Evolutionary conservation across 1,139 yeast species (phyloP), one percentile per base, ranked within the genome.

Genomic region (Saccharomyces hybrid): DNA sequence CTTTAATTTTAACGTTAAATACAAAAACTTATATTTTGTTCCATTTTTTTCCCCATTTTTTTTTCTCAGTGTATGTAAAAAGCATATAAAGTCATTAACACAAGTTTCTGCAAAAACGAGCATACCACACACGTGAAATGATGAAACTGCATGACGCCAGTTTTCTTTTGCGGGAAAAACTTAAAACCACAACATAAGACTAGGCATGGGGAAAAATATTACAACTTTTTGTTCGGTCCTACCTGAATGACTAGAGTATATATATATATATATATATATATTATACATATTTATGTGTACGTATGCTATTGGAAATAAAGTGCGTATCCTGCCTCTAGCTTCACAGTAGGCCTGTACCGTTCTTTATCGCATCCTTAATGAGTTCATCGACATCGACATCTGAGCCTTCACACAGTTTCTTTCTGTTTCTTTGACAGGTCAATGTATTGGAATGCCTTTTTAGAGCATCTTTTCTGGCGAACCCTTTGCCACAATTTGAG

Each of bases 391-490:
- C 60, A 26, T 66, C 65, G 14, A 53, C 57, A 26, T 66, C 69
- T 4, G 67, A 65, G 32, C 61, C 63, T 50, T 65, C 64, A 24
- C 62, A 57, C 51, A 78, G 61, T 56, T 77, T 73, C 69, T 83
- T 75, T 71, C 87, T 61, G 76, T 86, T 86, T 55, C 93, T 68
- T 62, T 81, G 82, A 73, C 90, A 86, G 1, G 90, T 86, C 58
- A 83, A 74, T 0, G 91, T 86, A 53, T 84, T 87, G 59, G 76
- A 76, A 69, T 83, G 95, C 61, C 93, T 74, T 67, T 84, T 86
- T 60, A 87, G 73, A 0, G 95, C 95, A 71, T 87, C 95, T 64
- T 85, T 85, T 48, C 95, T 72, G 2, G 93, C 93, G 74, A 87
- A 87, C 0, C 93, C 91, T 64, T 86, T 86, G 32, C 88, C 88